Evolutionary conservation across 306 rosid species (phyloP).

Genomic region (Oxytropis ochrocephala): DNA sequence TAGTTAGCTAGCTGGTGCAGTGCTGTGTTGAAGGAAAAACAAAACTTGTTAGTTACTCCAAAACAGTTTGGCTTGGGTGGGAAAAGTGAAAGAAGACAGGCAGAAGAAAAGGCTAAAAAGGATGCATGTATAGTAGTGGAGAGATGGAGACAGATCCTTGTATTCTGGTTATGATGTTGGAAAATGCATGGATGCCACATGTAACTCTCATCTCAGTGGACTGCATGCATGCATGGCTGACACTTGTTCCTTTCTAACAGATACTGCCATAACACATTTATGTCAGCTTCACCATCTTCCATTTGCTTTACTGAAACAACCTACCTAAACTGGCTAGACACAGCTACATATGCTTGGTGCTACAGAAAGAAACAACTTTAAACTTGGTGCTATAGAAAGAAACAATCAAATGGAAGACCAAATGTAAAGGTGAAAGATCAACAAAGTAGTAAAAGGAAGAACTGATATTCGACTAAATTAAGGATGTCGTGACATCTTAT

Average conservation of each 20-base stretch:
- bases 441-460: not conserved
- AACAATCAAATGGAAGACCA: not conserved
- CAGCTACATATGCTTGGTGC: not conserved
- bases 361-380: not conserved
- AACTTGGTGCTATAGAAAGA: not conserved
- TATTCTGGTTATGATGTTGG: conserved; percentile 9
- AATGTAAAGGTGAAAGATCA: not conserved
- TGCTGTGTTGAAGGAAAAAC: too few species aligned
- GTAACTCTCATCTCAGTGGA: conserved; percentile 16
- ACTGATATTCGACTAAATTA: not conserved
- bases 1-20: not conserved
- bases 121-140: not conserved
- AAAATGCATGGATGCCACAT: conserved; percentile 40
- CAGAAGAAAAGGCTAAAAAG: not conserved
- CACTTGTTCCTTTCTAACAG: conserved; percentile 43
- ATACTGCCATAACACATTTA: not conserved
- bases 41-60: not conserved
- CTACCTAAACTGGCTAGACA: not conserved
- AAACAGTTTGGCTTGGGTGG: not conserved
- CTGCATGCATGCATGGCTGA: conserved; percentile 61
- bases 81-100: not conserved
- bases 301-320: conserved; percentile 13
- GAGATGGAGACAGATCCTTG: conserved; percentile 11
- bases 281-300: not conserved
- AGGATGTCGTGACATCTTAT: not conserved